Conservation (phyloP, 257 asterid species). For the Coffea canephora region DNA sequence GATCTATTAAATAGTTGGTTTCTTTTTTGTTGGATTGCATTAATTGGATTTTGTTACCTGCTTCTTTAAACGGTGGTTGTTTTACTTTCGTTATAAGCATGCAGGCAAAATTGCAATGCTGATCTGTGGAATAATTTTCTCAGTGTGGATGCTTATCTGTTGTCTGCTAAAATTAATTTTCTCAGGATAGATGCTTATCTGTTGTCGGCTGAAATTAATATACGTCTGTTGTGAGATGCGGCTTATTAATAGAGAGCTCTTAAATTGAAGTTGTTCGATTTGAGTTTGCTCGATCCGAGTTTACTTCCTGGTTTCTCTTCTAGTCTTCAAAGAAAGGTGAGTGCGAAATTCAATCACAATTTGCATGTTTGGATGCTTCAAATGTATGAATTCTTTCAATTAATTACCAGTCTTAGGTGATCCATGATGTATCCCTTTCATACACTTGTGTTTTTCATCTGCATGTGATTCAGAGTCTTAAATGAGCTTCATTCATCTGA, state of each 20-base stretch:
- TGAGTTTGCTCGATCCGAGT: not conserved
- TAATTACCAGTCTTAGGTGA: not conserved
- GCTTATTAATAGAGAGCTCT: not conserved
- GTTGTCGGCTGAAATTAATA: too few relatives aligned
- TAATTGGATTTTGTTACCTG: not conserved
- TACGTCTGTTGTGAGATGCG: not conserved
- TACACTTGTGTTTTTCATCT: not conserved
- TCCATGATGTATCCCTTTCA: not conserved
- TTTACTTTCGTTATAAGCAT: not conserved
- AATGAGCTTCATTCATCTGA: conserved; percentile 6
- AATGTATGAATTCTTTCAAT: not conserved
- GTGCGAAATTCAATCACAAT: not conserved
- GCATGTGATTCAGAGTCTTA: not conserved
- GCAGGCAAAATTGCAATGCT: not conserved
- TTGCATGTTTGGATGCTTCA: not conserved
- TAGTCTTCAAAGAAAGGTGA: too few relatives aligned
- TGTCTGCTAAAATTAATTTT: not conserved
- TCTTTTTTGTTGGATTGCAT: not conserved
- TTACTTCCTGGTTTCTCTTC: not conserved
- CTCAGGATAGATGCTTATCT: too few relatives aligned
- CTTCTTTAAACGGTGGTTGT: not conserved
- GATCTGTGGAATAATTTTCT: not conserved
- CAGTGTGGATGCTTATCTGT: conserved; percentile 1
- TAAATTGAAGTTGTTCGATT: not conserved
- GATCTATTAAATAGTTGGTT: not conserved